phyloP scores from a whole-genome alignment of 176 grass and related monocot genomes.

The Raddia distichophylla region DNA sequence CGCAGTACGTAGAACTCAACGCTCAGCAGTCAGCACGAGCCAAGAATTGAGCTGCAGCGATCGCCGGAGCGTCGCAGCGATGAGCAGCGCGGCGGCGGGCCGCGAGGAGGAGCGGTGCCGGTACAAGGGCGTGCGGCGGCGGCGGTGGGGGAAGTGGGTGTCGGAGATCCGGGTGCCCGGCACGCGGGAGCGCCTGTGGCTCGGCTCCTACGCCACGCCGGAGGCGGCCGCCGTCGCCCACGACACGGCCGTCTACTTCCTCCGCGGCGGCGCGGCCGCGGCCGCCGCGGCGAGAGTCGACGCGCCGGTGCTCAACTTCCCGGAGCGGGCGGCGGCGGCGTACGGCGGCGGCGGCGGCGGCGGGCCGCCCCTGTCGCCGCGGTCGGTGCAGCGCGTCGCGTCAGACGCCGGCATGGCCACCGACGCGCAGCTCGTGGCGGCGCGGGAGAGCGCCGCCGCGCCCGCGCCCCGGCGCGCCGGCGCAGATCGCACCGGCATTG shows the following conservation, averaged over 20 bases:
- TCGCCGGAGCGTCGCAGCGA: neutral
- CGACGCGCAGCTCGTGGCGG: constrained; percentile 58
- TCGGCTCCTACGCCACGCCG: constrained; percentile 63
- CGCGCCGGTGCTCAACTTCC: constrained; percentile 63
- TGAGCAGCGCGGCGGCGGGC: constrained; percentile 21
- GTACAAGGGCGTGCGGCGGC: constrained; percentile 85
- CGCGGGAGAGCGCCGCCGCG: constrained; percentile 2
- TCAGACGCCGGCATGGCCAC: constrained; percentile 83
- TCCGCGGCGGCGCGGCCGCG: constrained; percentile 36
- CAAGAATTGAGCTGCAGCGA: neutral
- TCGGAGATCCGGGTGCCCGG: constrained; percentile 90
- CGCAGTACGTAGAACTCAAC: neutral
- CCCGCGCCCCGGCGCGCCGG: neutral
- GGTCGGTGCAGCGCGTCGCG: constrained; percentile 74
- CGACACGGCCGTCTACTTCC: constrained; percentile 87
- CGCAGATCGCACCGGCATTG: neutral
- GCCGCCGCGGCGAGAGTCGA: neutral
- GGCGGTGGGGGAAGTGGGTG: constrained; percentile 95
- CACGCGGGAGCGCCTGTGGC: constrained; percentile 69
- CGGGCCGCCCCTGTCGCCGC: constrained; percentile 44
- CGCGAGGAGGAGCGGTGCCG: constrained; percentile 39
- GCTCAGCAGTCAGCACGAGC: neutral
- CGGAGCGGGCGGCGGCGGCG: constrained; percentile 41
- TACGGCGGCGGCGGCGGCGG: constrained; percentile 4
- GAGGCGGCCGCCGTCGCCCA: constrained; percentile 73